Evolutionary conservation across 768 basidiomycete genomes (phyloP).

Genomic region (Suillus discolor): DNA sequence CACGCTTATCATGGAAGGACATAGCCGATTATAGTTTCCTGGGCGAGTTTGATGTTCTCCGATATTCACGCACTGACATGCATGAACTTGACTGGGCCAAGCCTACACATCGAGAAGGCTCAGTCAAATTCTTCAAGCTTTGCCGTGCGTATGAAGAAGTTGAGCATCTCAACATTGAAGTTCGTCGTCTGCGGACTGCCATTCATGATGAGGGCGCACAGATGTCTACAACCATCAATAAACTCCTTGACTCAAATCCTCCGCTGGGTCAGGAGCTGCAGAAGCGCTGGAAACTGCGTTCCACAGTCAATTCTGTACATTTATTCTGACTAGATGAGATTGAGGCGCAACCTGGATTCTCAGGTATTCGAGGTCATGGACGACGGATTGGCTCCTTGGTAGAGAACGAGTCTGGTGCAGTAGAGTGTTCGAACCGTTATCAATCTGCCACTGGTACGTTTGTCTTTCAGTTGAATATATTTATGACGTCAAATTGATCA

Average conservation of each 20-base stretch:
- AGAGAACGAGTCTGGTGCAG: no score
- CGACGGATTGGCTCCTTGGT: no score
- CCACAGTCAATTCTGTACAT: conserved; percentile 9
- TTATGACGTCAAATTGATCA: no score
- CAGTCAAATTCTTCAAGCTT: conserved; percentile 26
- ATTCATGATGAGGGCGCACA: conserved; percentile 23
- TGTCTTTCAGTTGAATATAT: no score
- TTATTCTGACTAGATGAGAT: conserved; percentile 12
- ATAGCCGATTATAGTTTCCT: conserved; percentile 15
- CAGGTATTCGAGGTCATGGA: not conserved
- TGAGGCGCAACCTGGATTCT: not conserved
- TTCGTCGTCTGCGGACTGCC: conserved; percentile 18
- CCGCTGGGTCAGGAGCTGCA: conserved; percentile 8
- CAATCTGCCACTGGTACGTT: no score
- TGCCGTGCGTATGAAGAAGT: conserved; percentile 30
- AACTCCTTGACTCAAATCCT: conserved; percentile 1
- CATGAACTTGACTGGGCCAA: no score
- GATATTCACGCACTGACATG: no score
- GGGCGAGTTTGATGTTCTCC: conserved; percentile 11
- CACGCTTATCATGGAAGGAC: conserved; percentile 7
- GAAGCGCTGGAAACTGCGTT: not conserved
- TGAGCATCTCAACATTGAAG: conserved; percentile 25
- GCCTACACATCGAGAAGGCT: conserved; percentile 14
- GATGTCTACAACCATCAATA: not conserved
- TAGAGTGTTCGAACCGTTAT: no score